A percentile compares a stretch with the other conserved stretches of the same genome.
phyloP scores from a whole-genome alignment of 225 moss, liverwort and hornwort genomes.

The Climacium dendroides region DNA sequence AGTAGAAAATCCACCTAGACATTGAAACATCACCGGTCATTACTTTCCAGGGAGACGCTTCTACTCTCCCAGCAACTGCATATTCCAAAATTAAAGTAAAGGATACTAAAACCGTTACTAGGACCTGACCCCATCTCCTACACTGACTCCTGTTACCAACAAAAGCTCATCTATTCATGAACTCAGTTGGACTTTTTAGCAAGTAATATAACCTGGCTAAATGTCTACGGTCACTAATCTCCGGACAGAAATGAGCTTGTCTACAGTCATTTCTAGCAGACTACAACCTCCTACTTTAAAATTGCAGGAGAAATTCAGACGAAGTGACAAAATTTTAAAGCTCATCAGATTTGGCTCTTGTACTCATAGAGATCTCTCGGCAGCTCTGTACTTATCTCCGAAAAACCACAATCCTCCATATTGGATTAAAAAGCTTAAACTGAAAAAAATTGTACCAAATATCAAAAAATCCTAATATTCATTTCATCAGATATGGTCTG shows the following conservation, averaged over 20 bases:
- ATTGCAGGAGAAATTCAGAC: neutral
- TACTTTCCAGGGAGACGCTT: neutral
- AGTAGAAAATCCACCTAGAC: slow-evolving; percentile 89
- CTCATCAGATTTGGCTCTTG: neutral
- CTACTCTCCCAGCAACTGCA: neutral
- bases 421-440: neutral
- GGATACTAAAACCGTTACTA: neutral
- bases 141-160: neutral
- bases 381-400: neutral
- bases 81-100: neutral
- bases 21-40: neutral
- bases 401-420: neutral
- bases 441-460: neutral
- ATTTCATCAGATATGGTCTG: neutral
- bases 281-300: neutral
- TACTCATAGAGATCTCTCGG: neutral
- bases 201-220: neutral
- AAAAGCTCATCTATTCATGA: neutral
- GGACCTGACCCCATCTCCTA: neutral
- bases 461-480: neutral
- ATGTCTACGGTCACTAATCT: neutral
- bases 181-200: neutral
- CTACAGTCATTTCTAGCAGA: neutral
- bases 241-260: neutral
- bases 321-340: neutral